Conservation (phyloP, 2,329 filamentous ascomycete species). For the Scedosporium dehoogii region DNA sequence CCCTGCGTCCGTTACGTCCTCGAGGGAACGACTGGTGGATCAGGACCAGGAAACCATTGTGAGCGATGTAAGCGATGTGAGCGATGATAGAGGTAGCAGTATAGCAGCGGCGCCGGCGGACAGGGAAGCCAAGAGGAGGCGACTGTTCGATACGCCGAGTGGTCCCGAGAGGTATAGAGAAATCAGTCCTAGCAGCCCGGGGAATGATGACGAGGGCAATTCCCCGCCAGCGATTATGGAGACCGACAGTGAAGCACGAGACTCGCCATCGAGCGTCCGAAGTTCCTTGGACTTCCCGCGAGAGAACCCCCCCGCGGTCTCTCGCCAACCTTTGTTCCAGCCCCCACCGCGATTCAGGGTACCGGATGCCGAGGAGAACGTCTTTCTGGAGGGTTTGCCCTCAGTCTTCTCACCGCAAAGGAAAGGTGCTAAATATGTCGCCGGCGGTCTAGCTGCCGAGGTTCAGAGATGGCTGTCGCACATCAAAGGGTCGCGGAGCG, state of each 20-base stretch:
- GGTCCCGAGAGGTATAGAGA: neutral
- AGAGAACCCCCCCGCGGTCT: neutral
- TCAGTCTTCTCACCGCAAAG: slow-evolving; percentile 26
- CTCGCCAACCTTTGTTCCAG: slow-evolving; percentile 4
- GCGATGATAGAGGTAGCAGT: neutral
- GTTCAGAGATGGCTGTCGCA: slow-evolving; percentile 31
- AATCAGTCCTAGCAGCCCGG: neutral
- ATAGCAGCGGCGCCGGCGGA: neutral
- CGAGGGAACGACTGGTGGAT: too few relatives aligned
- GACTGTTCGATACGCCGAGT: neutral
- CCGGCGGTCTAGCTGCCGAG: slow-evolving; percentile 26
- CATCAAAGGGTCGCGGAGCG: slow-evolving; percentile 11
- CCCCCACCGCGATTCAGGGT: neutral
- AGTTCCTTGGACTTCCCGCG: neutral
- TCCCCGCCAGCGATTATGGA: neutral
- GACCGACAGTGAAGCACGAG: neutral
- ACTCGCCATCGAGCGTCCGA: neutral
- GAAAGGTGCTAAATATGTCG: slow-evolving; percentile 22
- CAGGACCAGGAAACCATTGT: neutral
- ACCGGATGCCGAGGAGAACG: neutral
- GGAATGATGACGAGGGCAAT: neutral
- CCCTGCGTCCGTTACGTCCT: neutral
- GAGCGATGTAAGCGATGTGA: neutral
- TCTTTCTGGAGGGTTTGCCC: slow-evolving; percentile 12
- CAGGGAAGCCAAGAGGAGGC: neutral